Conservation (phyloP, 257 asterid genomes). For the Agastache rugosa region DNA sequence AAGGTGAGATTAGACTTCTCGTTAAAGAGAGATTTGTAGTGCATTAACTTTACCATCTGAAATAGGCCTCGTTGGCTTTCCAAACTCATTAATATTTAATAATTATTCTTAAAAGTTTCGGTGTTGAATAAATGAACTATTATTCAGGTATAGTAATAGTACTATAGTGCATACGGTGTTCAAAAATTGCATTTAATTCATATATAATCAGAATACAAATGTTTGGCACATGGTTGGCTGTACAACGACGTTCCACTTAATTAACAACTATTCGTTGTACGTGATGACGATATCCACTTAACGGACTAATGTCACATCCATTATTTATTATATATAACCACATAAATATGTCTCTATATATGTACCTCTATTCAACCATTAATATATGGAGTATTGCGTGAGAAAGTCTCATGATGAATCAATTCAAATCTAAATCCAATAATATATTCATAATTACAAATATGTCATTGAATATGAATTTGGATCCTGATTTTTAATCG, state of each 20-base stretch:
- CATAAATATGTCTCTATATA: not conserved
- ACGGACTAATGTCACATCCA: not conserved
- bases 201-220: not conserved
- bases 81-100: too few species aligned
- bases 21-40: too few species aligned
- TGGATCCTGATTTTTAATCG: too few species aligned
- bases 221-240: constrained; percentile 1
- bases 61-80: too few species aligned
- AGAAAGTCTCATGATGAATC: too few species aligned
- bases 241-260: not conserved
- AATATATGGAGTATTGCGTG: too few species aligned
- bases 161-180: not conserved
- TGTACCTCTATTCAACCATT: not conserved
- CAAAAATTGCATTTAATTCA: not conserved
- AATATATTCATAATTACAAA: too few species aligned
- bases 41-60: too few species aligned
- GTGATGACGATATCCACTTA: constrained; percentile 5
- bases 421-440: too few species aligned
- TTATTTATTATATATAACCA: not conserved
- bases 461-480: too few species aligned
- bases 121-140: not conserved
- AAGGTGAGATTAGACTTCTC: too few species aligned
- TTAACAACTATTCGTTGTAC: not conserved
- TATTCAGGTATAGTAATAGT: not conserved
- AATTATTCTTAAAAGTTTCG: not conserved